Conservation (phyloP, 257 asterid species). For the Solanum chaucha region DNA sequence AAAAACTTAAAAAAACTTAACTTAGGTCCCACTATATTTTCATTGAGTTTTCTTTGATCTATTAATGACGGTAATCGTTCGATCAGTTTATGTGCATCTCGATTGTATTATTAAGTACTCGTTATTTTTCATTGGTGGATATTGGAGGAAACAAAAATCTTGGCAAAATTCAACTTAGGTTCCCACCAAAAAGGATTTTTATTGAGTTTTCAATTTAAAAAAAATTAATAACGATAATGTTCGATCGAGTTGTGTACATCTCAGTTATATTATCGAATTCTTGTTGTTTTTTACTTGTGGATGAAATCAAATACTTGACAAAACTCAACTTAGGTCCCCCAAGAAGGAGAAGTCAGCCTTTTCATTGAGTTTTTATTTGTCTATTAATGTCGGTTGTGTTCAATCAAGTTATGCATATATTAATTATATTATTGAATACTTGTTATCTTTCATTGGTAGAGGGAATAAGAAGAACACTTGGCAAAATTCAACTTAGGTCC, state of each 20-base stretch:
- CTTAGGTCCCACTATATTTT: neutral
- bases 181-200: neutral
- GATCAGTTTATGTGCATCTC: neutral
- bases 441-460: neutral
- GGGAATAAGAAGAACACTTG: neutral
- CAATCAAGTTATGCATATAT: neutral
- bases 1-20: neutral
- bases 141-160: neutral
- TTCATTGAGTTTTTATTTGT: neutral
- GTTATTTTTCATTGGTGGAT: neutral
- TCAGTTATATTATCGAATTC: neutral
- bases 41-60: neutral
- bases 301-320: neutral
- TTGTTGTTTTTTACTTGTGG: neutral
- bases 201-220: neutral
- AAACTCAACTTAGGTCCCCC: neutral
- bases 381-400: neutral
- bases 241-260: neutral
- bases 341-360: neutral
- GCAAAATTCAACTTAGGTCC: neutral
- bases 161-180: neutral
- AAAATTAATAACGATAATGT: accelerated
- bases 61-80: neutral
- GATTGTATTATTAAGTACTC: neutral
- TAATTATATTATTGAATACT: neutral